Evolutionary conservation across 352 stramenopile genomes (phyloP), one percentile per base, ranked within the genome.

Genomic region (Pythium dissotocum): DNA sequence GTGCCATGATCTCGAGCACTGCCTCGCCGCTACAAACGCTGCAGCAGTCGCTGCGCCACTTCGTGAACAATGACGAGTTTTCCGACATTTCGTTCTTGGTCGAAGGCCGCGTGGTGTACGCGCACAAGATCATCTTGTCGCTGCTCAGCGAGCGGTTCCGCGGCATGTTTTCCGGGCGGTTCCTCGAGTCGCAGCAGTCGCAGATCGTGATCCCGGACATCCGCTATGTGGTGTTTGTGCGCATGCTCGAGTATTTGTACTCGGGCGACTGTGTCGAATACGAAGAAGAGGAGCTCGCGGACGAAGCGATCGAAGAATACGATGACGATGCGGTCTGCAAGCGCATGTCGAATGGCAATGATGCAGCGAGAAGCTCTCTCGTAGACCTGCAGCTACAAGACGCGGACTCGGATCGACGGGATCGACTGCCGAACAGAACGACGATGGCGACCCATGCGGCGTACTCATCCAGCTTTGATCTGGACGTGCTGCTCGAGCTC

Each of bases 1-100:
- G 83, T 1, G 87, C 94, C 8, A 79, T 76, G 42, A 84, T 98
- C n/a, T 93, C 83, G 16, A 57, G 55, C 48, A 74, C 93, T 52
- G 76, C 85, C 1, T 94, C 82, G 2, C 92, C 85, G 36, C 70
- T 76, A 36, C 77, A 78, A 62, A 75, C 75, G 54, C 71, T 97
- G 14, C 81, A 95, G 56, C 74, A 77, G 58, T 86, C 89, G 51
- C 78, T 99, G 7, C 70, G 79, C 12, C 77, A 96, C 49, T 98
- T 97, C 77, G 91, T 96, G 59, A 96, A 98, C 71, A 86, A 88
- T 58, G 84, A 97, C 48, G 88, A 98, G 67, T 98, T 98, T 69
- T 94, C 93, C 7, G 95, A 98, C 68, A 97, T 98, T 58, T 98
- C 90, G 5, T 98, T 99, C 72, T 65, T 98, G 14, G 94, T 99